Evolutionary conservation across 805 yeast species (phyloP).

Genomic region (Barnettozyma pratensis): DNA sequence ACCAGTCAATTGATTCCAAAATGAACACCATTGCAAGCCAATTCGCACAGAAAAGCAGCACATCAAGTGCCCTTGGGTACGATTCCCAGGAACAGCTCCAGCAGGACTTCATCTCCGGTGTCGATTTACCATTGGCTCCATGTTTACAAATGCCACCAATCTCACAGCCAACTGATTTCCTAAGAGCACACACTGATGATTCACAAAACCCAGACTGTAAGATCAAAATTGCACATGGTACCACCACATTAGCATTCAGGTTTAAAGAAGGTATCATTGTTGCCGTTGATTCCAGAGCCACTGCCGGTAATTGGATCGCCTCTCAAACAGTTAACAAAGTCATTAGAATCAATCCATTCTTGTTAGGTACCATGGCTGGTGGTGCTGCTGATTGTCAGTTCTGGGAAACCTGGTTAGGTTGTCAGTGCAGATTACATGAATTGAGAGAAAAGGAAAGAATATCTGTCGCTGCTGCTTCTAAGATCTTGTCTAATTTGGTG

Average conservation of each 20-base stretch:
- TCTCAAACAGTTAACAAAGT: conserved; percentile 97
- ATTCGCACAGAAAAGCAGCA: conserved; percentile 16
- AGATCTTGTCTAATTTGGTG: conserved; percentile 84
- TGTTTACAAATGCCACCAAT: conserved; percentile 73
- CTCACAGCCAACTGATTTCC: conserved; percentile 82
- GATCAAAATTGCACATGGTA: conserved; percentile 97
- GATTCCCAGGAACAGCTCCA: conserved; percentile 28
- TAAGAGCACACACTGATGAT: conserved; percentile 98
- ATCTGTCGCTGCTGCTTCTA: conserved; percentile 94
- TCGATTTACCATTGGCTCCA: conserved; percentile 42
- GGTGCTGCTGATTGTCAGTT: conserved; percentile 99
- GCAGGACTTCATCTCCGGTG: conserved; percentile 32
- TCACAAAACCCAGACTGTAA: conserved; percentile 87
- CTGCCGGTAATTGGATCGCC: conserved; percentile 97
- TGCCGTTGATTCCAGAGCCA: conserved; percentile 97
- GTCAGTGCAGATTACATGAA: conserved; percentile 94
- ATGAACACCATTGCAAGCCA: conserved; percentile 24
- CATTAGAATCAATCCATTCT: conserved; percentile 90
- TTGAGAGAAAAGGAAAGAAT: conserved; percentile 92
- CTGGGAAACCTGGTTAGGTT: conserved; percentile 99
- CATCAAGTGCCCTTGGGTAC: conserved; percentile 16
- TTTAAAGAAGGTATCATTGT: conserved; percentile 93
- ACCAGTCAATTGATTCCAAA: not conserved
- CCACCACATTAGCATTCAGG: conserved; percentile 96
- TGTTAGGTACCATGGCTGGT: conserved; percentile 98